These are phyloP conservation scores for Tricholoma saponaceum DNA, from an alignment of 768 basidiomycete species.

Conservation along the genomic window DNA sequence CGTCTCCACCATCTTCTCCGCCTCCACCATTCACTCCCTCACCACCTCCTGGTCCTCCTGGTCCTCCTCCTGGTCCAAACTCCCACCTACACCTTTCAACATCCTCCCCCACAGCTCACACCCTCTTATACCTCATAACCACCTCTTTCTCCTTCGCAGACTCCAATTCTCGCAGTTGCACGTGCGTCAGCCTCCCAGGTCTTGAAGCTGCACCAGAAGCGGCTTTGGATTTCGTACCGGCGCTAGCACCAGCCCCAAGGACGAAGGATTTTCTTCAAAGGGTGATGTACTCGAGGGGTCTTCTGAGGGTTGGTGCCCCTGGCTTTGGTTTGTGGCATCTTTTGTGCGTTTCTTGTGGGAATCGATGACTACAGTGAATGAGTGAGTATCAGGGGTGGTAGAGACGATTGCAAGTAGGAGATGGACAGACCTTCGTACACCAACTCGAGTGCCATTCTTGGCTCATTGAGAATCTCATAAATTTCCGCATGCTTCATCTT, in stretches of 20 bases:
- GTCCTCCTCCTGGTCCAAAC: too few relatives aligned
- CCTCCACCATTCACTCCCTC: conserved; percentile 20
- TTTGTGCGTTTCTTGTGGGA: conserved; percentile 47
- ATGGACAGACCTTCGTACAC: conserved; percentile 69
- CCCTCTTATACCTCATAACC: conserved; percentile 54
- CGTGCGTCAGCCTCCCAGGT: conserved; percentile 52
- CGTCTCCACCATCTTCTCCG: conserved; percentile 82
- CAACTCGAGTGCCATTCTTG: conserved; percentile 75
- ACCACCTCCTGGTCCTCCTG: conserved; percentile 68
- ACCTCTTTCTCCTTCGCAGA: conserved; percentile 64
- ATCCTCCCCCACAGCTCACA: conserved; percentile 62
- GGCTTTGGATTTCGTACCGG: conserved; percentile 27
- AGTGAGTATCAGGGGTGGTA: background rate
- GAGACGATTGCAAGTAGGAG: too few relatives aligned
- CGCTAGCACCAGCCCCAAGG: background rate
- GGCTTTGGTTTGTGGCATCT: conserved; percentile 13
- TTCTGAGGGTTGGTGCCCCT: conserved; percentile 6
- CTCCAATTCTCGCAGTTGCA: conserved; percentile 62
- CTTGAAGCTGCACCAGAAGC: background rate
- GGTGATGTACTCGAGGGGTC: conserved; percentile 40
- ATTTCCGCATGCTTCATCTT: conserved; percentile 90
- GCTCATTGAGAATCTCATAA: conserved; percentile 80
- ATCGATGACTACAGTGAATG: conserved; percentile 44
- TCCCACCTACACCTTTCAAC: conserved; percentile 39
- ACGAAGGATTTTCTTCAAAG: conserved; percentile 50